Conservation (phyloP, 768 basidiomycete genomes). For the Lactarius pseudohatsudake region DNA sequence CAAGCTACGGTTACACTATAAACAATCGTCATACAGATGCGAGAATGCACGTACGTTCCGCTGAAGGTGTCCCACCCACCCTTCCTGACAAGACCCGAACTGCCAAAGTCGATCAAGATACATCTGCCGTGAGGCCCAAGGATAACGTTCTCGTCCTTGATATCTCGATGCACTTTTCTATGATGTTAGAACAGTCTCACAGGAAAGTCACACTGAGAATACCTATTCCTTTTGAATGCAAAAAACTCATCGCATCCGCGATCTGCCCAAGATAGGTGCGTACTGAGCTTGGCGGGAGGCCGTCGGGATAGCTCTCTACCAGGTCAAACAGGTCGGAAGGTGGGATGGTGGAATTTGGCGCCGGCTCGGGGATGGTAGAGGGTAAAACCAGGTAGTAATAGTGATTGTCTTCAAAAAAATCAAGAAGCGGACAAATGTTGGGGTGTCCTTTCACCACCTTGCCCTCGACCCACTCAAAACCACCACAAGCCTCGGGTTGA, state of each 20-base stretch:
- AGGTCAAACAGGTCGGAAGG: constrained; percentile 92
- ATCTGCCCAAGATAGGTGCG: constrained; percentile 91
- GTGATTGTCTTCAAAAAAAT: constrained; percentile 96
- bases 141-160: constrained; percentile 97
- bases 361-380: constrained; percentile 61
- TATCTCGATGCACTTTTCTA: constrained; percentile 82
- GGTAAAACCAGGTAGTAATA: constrained; percentile 95
- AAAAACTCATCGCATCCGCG: constrained; percentile 84
- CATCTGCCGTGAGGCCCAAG: constrained; percentile 78
- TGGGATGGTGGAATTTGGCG: constrained; percentile 50
- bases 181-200: constrained; percentile 15
- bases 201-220: constrained; percentile 15
- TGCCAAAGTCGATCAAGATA: constrained; percentile 96
- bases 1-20: constrained; percentile 46
- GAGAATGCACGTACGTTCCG: constrained; percentile 68
- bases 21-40: constrained; percentile 23
- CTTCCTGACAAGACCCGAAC: constrained; percentile 81
- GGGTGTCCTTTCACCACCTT: constrained; percentile 84
- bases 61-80: constrained; percentile 88
- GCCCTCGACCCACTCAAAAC: constrained; percentile 64
- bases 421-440: constrained; percentile 90
- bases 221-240: constrained; percentile 93
- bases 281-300: constrained; percentile 70
- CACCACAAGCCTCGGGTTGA: constrained; percentile 28
- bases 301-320: constrained; percentile 86